Evolutionary conservation across 495 filamentous ascomycete species (phyloP), one percentile per base, ranked within the genome.

Genomic region (Lasiosphaeria ovina): DNA sequence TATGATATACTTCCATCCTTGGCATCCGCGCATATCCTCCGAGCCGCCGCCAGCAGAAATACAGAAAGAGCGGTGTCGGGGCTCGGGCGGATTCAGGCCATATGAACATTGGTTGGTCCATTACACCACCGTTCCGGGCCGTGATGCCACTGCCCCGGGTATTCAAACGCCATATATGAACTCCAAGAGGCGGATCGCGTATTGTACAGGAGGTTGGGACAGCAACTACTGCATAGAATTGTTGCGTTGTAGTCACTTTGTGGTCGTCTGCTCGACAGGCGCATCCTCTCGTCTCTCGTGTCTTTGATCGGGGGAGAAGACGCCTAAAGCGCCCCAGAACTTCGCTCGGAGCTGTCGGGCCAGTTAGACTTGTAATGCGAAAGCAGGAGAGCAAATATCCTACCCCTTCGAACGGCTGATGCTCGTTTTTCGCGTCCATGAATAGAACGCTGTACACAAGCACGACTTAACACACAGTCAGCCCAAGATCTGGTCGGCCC

Each of bases 401-500:
- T 75, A 87, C 85, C 14, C 72, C 82, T 57, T 85, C 77, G 69
- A 91, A 89, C 2, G 87, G 86, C 49, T 82, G 79, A 3, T 32
- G 77, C 57, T 82, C 79, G 14, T 79, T 75, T 59, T 81, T 81
- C 86, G 86, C 92, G 57, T 96, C 87, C 83, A 92, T 84, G 64
- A 90, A 92, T 8, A 96, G 77, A 33, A 92, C 77, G 5, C 83
- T 77, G 69, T 93, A 96, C n/a, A 85, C 69, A 11, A 88, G 34
- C 8, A 93, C 82, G 69, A 81, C 89, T 92, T 55, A 60, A 51
- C 35, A 11, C 36, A 9, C 6, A 9, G 44, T 47, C 12, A 48
- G 24, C 33, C 42, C 14, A 16, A 32, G 33, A 47, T n/a, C 47
- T 17, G 8, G 14, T 31, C 2, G 12, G 44, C 6, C 16, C 0